These are phyloP conservation scores for Physcia stellaris DNA, from an alignment of 495 filamentous ascomycete species.

Conservation along the genomic window DNA sequence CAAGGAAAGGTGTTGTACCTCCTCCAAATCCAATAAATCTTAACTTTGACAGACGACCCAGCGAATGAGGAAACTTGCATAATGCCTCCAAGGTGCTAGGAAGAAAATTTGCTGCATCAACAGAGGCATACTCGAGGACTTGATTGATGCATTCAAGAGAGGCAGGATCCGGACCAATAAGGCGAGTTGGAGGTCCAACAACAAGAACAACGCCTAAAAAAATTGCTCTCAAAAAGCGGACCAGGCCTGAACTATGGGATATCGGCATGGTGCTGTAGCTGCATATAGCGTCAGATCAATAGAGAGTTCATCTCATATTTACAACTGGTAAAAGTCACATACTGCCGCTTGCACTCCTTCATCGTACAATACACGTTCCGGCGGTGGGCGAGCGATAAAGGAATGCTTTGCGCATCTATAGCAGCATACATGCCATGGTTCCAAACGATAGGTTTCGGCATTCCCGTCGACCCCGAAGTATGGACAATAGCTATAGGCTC, in stretches of 20 bases:
- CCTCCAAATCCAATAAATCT: constrained; percentile 20
- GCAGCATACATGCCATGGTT: constrained; percentile 16
- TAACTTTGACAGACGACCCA: no score
- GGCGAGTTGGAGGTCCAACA: no score
- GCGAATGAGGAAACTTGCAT: no score
- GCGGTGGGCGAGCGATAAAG: constrained; percentile 13
- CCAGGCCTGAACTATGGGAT: constrained; percentile 13
- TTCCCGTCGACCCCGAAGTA: constrained; percentile 28
- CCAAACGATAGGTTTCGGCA: constrained; percentile 26
- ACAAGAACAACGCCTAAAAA: no score
- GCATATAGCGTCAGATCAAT: constrained; percentile 21
- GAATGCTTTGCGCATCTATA: constrained; percentile 8
- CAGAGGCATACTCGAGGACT: no score
- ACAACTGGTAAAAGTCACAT: constrained; percentile 15
- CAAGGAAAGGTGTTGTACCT: constrained; percentile 21
- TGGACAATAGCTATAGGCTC: constrained; percentile 23
- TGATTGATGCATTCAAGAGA: no score
- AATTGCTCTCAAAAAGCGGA: no score
- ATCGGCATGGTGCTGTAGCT: constrained; percentile 19
- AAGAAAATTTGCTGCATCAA: no score
- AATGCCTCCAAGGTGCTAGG: no score
- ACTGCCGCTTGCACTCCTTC: no score
- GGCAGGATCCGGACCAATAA: no score
- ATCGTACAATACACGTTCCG: no score
- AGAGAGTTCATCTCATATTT: constrained; percentile 21